Conservation (phyloP, 495 filamentous ascomycete genomes). For the Podospora anserina region DNA sequence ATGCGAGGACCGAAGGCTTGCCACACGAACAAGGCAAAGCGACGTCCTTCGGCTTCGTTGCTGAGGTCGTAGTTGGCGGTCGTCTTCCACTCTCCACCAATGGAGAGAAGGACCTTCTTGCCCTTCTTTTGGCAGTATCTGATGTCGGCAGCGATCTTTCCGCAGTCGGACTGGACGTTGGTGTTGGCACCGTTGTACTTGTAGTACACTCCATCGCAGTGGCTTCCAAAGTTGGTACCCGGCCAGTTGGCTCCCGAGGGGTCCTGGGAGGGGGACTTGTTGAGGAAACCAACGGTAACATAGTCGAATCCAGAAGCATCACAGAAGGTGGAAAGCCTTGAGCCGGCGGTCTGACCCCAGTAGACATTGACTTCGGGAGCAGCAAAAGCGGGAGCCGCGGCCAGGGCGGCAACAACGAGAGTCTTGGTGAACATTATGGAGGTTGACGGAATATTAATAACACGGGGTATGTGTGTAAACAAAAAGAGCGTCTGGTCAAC, state of each 20-base stretch:
- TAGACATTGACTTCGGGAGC: slow-evolving; percentile 34
- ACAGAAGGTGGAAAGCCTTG: slow-evolving; percentile 32
- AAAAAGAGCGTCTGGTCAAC: slow-evolving; percentile 17
- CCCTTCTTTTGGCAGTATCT: slow-evolving; percentile 57
- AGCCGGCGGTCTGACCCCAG: slow-evolving; percentile 33
- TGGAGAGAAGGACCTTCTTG: slow-evolving; percentile 64
- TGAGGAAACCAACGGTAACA: slow-evolving; percentile 44
- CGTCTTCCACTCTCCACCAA: slow-evolving; percentile 48
- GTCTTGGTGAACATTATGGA: slow-evolving; percentile 36
- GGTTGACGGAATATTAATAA: slow-evolving; percentile 23
- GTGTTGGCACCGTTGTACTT: slow-evolving; percentile 32
- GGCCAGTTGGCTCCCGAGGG: slow-evolving; percentile 34
- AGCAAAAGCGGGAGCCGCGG: slow-evolving; percentile 32
- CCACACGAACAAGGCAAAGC: slow-evolving; percentile 64
- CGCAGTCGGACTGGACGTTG: slow-evolving; percentile 42
- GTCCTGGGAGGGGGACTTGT: slow-evolving; percentile 40
- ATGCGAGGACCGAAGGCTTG: slow-evolving; percentile 60
- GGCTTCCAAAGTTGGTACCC: slow-evolving; percentile 41
- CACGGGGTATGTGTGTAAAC: slow-evolving; percentile 17
- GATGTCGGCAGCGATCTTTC: slow-evolving; percentile 52
- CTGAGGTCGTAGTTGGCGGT: slow-evolving; percentile 45
- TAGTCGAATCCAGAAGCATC: slow-evolving; percentile 37
- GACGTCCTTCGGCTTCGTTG: slow-evolving; percentile 46
- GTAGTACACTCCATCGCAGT: slow-evolving; percentile 36
- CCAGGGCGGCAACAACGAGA: slow-evolving; percentile 35